These are phyloP conservation scores for Chrysanthemum makinoi DNA, from an alignment of 129 eudicot species.

Conservation along the genomic window DNA sequence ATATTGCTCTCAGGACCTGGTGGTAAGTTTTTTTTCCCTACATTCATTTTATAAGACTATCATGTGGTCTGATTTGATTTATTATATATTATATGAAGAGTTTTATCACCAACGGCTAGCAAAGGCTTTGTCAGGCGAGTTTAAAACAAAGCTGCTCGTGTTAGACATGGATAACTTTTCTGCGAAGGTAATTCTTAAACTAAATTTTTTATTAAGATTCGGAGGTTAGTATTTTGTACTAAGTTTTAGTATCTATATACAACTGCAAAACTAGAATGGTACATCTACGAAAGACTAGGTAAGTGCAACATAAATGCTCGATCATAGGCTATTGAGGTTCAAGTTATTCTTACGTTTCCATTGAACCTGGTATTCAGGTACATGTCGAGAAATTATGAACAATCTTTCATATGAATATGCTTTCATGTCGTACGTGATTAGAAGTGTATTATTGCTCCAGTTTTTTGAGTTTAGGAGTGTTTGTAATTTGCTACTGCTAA, in stretches of 20 bases:
- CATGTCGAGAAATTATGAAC: too few relatives aligned
- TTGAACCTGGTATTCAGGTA: too few relatives aligned
- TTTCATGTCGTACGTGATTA: too few relatives aligned
- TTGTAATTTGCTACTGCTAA: too few relatives aligned
- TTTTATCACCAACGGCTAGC: constrained; percentile 84
- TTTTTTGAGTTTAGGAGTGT: too few relatives aligned
- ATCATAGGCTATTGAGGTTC: too few relatives aligned
- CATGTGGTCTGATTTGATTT: constrained; percentile 13
- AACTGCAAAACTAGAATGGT: constrained; percentile 82
- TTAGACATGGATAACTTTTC: constrained; percentile 77
- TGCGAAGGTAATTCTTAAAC: constrained; percentile 47
- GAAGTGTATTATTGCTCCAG: too few relatives aligned
- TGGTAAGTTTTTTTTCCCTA: constrained; percentile 46
- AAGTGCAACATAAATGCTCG: too few relatives aligned
- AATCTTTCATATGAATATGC: too few relatives aligned
- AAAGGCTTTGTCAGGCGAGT: constrained; percentile 76
- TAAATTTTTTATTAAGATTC: not conserved
- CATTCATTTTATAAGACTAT: not conserved
- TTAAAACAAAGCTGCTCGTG: constrained; percentile 76
- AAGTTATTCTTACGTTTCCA: too few relatives aligned
- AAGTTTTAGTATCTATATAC: constrained; percentile 31
- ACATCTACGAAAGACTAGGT: too few relatives aligned
- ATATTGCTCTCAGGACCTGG: constrained; percentile 89
- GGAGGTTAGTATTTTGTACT: constrained; percentile 19
- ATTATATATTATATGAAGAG: constrained; percentile 36